Evolutionary conservation across 176 grass and related monocot species (phyloP).

Genomic region (Typha latifolia): DNA sequence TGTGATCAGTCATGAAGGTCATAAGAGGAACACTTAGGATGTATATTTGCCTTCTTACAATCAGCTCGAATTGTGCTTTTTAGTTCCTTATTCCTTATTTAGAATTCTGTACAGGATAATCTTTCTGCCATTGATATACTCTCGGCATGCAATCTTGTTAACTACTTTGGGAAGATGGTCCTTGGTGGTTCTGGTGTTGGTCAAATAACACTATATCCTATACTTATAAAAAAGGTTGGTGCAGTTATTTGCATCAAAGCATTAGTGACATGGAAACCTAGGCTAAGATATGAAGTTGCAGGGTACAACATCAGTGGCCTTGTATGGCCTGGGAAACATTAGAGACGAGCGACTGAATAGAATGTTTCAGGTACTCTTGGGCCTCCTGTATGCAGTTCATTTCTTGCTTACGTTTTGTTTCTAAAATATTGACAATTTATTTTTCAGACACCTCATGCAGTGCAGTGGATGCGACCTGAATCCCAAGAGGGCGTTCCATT

Average conservation of each 20-base stretch:
- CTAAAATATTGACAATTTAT: constrained; percentile 21
- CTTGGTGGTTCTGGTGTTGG: constrained; percentile 49
- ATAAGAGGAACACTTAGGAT: too few relatives aligned
- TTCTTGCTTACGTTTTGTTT: constrained; percentile 3
- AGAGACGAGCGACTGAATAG: constrained; percentile 55
- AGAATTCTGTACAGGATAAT: constrained; percentile 57
- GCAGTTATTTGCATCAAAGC: neutral
- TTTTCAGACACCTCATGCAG: constrained; percentile 55
- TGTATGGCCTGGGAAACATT: constrained; percentile 78
- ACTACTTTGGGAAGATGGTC: constrained; percentile 86
- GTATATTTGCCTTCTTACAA: too few relatives aligned
- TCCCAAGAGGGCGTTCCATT: constrained; percentile 32
- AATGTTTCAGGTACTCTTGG: constrained; percentile 64
- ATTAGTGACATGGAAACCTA: neutral
- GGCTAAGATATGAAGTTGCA: constrained; percentile 19
- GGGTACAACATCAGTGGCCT: constrained; percentile 56
- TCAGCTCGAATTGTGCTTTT: neutral
- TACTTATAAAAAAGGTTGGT: constrained; percentile 65
- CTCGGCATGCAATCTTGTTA: constrained; percentile 63
- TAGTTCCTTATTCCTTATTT: constrained; percentile 4
- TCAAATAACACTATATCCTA: constrained; percentile 50
- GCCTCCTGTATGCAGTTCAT: neutral
- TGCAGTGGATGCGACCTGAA: constrained; percentile 60
- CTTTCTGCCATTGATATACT: constrained; percentile 64
- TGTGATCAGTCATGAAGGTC: too few relatives aligned